Evolutionary conservation across 495 filamentous ascomycete species (phyloP).

Genomic region (Tuber melanosporum): DNA sequence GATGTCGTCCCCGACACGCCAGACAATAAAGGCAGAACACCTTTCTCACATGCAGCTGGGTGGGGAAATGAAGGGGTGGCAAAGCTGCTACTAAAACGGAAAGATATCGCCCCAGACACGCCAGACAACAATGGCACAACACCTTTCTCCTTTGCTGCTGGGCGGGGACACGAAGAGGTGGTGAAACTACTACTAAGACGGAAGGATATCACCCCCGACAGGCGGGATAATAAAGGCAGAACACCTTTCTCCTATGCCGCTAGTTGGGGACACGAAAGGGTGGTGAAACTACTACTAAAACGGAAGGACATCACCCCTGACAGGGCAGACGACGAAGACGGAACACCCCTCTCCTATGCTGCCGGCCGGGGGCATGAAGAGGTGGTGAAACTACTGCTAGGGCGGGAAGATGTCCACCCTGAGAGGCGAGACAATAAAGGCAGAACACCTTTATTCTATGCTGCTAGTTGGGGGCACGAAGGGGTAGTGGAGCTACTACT

Average conservation of each 20-base stretch:
- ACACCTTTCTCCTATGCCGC: neutral
- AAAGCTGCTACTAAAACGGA: too few relatives aligned
- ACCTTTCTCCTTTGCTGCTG: neutral
- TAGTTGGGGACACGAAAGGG: neutral
- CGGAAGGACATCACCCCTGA: neutral
- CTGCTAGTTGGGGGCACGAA: neutral
- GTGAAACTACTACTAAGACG: neutral
- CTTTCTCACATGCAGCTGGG: too few relatives aligned
- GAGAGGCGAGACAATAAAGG: neutral
- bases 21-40: too few relatives aligned
- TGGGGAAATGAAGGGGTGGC: too few relatives aligned
- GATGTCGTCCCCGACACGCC: neutral
- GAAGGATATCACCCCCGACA: neutral
- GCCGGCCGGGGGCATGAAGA: neutral
- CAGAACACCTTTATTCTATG: neutral
- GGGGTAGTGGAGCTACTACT: neutral
- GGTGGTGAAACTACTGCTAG: neutral
- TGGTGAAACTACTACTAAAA: neutral
- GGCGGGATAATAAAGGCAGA: neutral
- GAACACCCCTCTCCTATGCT: neutral
- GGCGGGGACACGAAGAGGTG: neutral
- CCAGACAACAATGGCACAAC: neutral
- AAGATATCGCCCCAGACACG: too few relatives aligned
- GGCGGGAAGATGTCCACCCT: neutral
- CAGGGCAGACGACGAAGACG: neutral